Base-by-base conservation (phyloP, 2,329 filamentous ascomycete species). In the Parafenestella ontariensis region DNA sequence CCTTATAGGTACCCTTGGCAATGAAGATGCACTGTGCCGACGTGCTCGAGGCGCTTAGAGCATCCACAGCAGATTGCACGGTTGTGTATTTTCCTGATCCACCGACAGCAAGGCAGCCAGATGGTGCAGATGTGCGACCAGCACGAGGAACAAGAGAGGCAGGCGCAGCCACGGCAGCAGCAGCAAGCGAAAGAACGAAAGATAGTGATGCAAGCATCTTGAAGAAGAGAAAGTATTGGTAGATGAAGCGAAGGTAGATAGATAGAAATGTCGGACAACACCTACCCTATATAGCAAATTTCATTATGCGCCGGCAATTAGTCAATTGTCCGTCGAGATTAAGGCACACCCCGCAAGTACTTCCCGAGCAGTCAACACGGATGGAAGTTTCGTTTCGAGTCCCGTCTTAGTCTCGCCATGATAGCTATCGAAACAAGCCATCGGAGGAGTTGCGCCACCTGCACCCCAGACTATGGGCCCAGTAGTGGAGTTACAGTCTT, bases 1-100 rank as follows among this genome's bases (percentile, higher is more conserved):
- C 85, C 2, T 73, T 76, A 78, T 89, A 88, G 31, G 83, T 86
- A 8, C 86, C 85, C 21, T 81, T 71, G 62, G 83, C 70, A 71
- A 89, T 83, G 76, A 89, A 89, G 73, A 89, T 86, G 65, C 81
- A 84, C 54, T 87, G 84, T 1, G 77, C 77, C 1, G 73, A 60
- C 1, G 81, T 79, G 6, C 79, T 78, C 1, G 78, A 76, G 0
- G 80, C 82, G n/a, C 81, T 83, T 8, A 89, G 79, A 5, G 85
- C 81, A 62, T 85, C 68, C 52, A 89, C 81, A 8, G 87, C 87
- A 17, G 80, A 73, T 65, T 86, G 83, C 37, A 88, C 75, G 54
- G 69, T 82, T 64, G 74, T 74, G 68, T 82, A 84, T 33, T 75
- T 73, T 33, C 74, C 75, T 17, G 72, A 73, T 11, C 69, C 66